Conservation (phyloP, 2,329 filamentous ascomycete genomes). For the Graphilbum fragrans region DNA sequence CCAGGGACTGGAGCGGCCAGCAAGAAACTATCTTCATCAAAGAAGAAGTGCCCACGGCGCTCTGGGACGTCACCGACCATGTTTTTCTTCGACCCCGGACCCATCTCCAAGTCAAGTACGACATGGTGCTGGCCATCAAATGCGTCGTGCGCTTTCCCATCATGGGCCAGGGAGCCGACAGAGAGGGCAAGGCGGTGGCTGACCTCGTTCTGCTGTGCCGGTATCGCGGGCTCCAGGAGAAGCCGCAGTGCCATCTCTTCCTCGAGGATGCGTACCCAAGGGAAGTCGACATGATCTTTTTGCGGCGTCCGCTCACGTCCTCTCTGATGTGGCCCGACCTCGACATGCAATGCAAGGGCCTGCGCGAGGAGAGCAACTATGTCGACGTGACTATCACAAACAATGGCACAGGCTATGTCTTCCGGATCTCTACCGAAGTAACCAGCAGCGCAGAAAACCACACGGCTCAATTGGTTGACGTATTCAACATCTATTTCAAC, state of each 20-base stretch:
- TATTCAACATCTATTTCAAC: constrained; percentile 3
- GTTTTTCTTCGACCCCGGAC: constrained; percentile 7
- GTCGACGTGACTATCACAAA: too few species aligned
- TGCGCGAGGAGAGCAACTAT: too few species aligned
- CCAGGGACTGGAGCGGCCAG: not conserved
- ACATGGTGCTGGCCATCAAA: constrained; percentile 6
- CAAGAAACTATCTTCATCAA: not conserved
- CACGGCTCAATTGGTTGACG: not conserved
- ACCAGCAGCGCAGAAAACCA: too few species aligned
- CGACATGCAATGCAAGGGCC: not conserved
- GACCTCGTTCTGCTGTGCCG: constrained; percentile 1
- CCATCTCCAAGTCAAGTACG: constrained; percentile 1
- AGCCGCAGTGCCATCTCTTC: constrained; percentile 1
- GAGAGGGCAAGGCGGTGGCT: too few species aligned
- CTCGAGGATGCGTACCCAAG: not conserved
- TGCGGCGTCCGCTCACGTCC: constrained; percentile 1
- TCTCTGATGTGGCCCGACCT: constrained; percentile 5
- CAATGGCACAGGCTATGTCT: too few species aligned
- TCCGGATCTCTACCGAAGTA: too few species aligned
- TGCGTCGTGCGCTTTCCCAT: constrained; percentile 1
- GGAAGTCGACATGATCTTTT: constrained; percentile 5
- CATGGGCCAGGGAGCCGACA: not conserved
- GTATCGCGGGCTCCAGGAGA: not conserved
- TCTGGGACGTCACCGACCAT: constrained; percentile 7
- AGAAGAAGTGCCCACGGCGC: constrained; percentile 2